Evolutionary conservation across 2,329 filamentous ascomycete genomes (phyloP).

Genomic region (Trichoderma polysporum): DNA sequence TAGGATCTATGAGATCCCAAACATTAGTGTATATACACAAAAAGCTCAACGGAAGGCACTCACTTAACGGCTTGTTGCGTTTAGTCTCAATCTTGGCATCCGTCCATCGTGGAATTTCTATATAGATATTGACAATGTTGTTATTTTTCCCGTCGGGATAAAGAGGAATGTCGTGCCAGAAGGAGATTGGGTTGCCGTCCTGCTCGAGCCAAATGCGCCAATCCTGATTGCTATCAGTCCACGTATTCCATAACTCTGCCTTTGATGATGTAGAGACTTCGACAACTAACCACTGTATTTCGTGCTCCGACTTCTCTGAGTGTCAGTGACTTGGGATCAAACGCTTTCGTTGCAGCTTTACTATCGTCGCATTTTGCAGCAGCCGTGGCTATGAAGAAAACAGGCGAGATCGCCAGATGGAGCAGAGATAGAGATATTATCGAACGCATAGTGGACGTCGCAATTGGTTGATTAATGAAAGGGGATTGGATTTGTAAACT

Average conservation of each 20-base stretch:
- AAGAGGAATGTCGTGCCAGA: slow-evolving; percentile 44
- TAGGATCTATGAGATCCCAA: slow-evolving; percentile 34
- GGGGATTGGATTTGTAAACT: not conserved
- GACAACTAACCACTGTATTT: slow-evolving; percentile 36
- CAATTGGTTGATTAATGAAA: not conserved
- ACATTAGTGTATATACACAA: not conserved
- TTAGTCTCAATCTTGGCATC: slow-evolving; percentile 43
- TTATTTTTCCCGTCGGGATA: slow-evolving; percentile 38
- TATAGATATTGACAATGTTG: slow-evolving; percentile 39
- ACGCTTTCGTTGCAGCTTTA: slow-evolving; percentile 15
- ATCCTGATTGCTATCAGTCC: slow-evolving; percentile 29
- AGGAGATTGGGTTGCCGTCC: slow-evolving; percentile 41
- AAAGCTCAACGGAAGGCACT: not conserved
- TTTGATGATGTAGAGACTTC: not conserved
- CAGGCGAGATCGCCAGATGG: not conserved
- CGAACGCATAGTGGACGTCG: not conserved
- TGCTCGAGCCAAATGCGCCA: slow-evolving; percentile 44
- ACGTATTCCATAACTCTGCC: not conserved
- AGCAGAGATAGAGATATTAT: not conserved
- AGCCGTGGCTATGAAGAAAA: not conserved
- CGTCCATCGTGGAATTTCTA: slow-evolving; percentile 45
- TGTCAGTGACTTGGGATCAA: slow-evolving; percentile 32
- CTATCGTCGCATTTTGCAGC: not conserved
- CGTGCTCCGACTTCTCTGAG: slow-evolving; percentile 39
- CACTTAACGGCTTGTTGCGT: slow-evolving; percentile 41